Evolutionary conservation across 805 yeast species (phyloP).

Genomic region (Wickerhamia fluorescens): DNA sequence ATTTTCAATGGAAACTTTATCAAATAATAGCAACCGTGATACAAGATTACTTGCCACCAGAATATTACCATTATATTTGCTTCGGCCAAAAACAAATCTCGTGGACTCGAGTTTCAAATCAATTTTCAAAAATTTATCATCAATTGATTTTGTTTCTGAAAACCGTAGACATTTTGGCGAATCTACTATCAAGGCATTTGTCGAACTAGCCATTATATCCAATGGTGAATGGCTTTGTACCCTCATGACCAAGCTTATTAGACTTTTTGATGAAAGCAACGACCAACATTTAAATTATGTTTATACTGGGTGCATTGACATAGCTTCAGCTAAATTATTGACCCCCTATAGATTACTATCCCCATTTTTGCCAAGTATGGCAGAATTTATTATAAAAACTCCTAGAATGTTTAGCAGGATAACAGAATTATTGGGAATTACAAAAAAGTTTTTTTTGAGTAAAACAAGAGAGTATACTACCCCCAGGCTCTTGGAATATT

Average conservation of each 20-base stretch:
- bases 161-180: constrained; percentile 43
- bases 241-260: constrained; percentile 57
- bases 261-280: constrained; percentile 56
- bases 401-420: constrained; percentile 52
- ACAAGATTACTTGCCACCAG: constrained; percentile 47
- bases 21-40: constrained; percentile 41
- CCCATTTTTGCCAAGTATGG: constrained; percentile 70
- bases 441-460: constrained; percentile 52
- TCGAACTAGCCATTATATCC: constrained; percentile 54
- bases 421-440: constrained; percentile 58
- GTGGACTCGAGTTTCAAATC: constrained; percentile 37
- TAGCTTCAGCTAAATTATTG: constrained; percentile 48
- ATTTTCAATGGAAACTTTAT: constrained; percentile 34
- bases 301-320: constrained; percentile 50
- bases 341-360: constrained; percentile 77
- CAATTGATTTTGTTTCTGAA: constrained; percentile 27
- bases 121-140: constrained; percentile 37
- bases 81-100: constrained; percentile 26
- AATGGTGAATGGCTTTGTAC: constrained; percentile 65
- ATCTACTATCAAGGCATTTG: constrained; percentile 53
- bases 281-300: constrained; percentile 65
- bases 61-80: constrained; percentile 46
- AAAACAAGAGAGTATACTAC: constrained; percentile 69
- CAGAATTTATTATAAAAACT: constrained; percentile 56
- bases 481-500: constrained; percentile 66